Evolutionary conservation across 495 filamentous ascomycete genomes (phyloP), one percentile per base, ranked within the genome.

Genomic region (Mytilinidion resinicola): DNA sequence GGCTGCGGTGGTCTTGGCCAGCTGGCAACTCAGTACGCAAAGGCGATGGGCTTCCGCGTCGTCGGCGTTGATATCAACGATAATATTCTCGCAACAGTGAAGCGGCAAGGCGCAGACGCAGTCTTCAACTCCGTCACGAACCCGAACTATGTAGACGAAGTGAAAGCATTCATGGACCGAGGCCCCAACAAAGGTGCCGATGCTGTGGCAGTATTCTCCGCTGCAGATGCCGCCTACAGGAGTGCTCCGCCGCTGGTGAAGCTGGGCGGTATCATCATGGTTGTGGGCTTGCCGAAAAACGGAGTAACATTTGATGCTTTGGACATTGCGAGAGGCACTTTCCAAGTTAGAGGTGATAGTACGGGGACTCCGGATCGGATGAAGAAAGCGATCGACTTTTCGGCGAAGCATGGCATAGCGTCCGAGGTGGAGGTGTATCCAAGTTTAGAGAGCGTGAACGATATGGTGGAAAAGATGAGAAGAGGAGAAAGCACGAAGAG

Each of bases 41-140:
- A 67, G 57, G 67, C 67, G 3, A 64, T 61, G 60, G 61, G 67
- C n/a, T 57, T 58, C 51, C 64, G 60, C 55, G 67, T 69, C 21
- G 53, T 69, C 17, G 64, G 61, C 14, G 17, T 69, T 4, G 67
- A 67, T 46, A 57, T 69, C 55, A 66, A 69, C 46, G 67, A 69
- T 46, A 57, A 56, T 34, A 67, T 64, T 21, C 64, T 69, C 20
- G 54, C 51, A 14, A 54, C 60, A 14, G 59, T 51, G 20, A 67
- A 67, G 46, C 53, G 57, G 21, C 67, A 64, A 51, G 67, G 67
- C 20, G 67, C 67, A 17, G 67, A 69, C 53, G 67, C 64, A 9
- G 64, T 69, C 35, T 70, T 70, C 63, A 74, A 74, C 60, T 69
- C 71, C 21, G 49, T 60, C 51, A 64, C 66, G 5, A 72, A 71